These are phyloP conservation scores for Rhododendron ovatum DNA, from an alignment of 148 eudicot species.

Conservation along the genomic window DNA sequence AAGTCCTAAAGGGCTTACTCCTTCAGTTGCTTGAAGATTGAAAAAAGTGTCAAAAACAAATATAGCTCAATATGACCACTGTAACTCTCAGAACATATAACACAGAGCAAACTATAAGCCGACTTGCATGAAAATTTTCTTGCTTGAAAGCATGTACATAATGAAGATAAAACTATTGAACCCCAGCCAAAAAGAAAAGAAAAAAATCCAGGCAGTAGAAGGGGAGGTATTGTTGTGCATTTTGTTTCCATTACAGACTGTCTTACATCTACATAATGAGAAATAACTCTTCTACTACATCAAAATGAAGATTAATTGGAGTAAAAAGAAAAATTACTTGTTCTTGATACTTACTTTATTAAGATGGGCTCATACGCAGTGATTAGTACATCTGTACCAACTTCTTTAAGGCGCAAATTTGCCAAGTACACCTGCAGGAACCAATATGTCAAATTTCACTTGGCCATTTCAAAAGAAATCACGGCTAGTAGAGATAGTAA, in stretches of 20 bases:
- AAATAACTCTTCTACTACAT: background rate
- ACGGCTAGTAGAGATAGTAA: background rate
- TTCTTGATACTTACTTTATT: conserved; percentile 55
- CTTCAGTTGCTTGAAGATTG: background rate
- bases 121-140: background rate
- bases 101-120: background rate
- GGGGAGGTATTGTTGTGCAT: background rate
- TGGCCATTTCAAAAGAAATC: background rate
- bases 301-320: background rate
- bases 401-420: conserved; percentile 86
- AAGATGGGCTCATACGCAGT: conserved; percentile 79
- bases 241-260: background rate
- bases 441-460: conserved; percentile 1
- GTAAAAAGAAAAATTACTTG: background rate
- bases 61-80: background rate
- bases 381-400: conserved; percentile 74
- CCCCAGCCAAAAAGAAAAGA: background rate
- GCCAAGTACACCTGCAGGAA: conserved; percentile 76
- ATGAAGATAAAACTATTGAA: background rate
- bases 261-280: background rate
- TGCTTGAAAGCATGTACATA: background rate
- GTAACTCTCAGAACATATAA: background rate
- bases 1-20: background rate
- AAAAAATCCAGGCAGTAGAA: background rate
- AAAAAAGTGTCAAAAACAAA: background rate